Percentiles rank a stretch among this genome's conserved stretches.
Evolutionary conservation across 164 flowering plant genomes (phyloP).

Genomic region (Hamamelis virginiana): DNA sequence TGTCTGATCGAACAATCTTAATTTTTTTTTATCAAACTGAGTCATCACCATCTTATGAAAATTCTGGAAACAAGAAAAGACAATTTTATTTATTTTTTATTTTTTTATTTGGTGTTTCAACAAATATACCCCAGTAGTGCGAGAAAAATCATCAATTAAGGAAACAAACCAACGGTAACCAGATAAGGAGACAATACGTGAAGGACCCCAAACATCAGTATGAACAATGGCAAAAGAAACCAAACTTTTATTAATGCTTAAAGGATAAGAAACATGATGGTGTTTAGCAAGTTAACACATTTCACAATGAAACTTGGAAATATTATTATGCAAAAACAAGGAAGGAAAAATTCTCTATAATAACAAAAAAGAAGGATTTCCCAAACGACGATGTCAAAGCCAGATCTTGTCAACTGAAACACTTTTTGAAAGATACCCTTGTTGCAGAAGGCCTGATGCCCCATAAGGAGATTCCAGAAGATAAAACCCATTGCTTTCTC

Average conservation of each 20-base stretch:
- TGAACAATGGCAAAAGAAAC: neutral
- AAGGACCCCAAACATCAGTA: slow-evolving; percentile 7
- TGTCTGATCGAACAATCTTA: too few relatives aligned
- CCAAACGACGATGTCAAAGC: neutral
- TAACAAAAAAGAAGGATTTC: neutral
- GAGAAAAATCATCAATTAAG: slow-evolving; percentile 1
- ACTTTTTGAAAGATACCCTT: neutral
- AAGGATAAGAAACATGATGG: neutral
- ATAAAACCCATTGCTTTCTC: neutral
- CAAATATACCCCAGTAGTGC: neutral
- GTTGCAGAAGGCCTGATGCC: neutral
- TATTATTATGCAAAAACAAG: neutral
- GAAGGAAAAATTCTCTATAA: neutral
- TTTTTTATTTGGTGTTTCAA: too few relatives aligned
- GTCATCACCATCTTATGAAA: too few relatives aligned
- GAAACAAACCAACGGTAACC: neutral
- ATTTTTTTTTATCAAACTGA: too few relatives aligned
- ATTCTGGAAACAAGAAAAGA: too few relatives aligned
- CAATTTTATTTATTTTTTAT: too few relatives aligned
- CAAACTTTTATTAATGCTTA: neutral
- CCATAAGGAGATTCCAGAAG: neutral
- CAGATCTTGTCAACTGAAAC: neutral
- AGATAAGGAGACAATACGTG: neutral
- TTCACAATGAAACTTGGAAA: neutral
- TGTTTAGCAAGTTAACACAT: neutral